Evolutionary conservation across 495 filamentous ascomycete genomes (phyloP).

Genomic region (Sordaria brevicollis): DNA sequence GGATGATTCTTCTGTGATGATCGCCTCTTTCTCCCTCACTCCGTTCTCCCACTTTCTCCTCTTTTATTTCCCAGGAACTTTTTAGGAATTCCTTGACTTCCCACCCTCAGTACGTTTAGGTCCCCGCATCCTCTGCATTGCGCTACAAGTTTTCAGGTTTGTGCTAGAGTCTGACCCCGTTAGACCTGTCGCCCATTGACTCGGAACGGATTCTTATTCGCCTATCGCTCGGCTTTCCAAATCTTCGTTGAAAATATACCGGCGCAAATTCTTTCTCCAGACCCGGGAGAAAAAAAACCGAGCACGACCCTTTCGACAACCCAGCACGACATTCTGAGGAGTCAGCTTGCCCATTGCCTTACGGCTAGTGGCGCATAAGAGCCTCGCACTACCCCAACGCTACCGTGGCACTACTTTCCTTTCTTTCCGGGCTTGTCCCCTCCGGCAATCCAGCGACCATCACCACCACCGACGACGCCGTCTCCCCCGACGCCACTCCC

Average conservation of each 20-base stretch:
- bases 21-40: neutral
- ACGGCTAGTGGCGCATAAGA: neutral
- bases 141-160: neutral
- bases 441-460: neutral
- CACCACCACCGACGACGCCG: neutral
- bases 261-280: neutral
- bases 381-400: neutral
- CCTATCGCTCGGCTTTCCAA: neutral
- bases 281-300: neutral
- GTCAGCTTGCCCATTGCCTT: neutral
- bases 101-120: neutral
- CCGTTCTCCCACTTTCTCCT: neutral
- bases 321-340: neutral
- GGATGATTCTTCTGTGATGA: neutral
- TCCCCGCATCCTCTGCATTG: neutral
- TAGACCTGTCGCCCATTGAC: neutral
- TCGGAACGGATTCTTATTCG: neutral
- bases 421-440: neutral
- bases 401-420: neutral
- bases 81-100: neutral
- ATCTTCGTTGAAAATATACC: neutral
- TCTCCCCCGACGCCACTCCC: neutral
- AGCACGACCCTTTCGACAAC: neutral
- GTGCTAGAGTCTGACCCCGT: neutral
- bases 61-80: neutral